These are phyloP conservation scores for Neurospora terricola DNA, from an alignment of 495 filamentous ascomycete species.

Conservation along the genomic window DNA sequence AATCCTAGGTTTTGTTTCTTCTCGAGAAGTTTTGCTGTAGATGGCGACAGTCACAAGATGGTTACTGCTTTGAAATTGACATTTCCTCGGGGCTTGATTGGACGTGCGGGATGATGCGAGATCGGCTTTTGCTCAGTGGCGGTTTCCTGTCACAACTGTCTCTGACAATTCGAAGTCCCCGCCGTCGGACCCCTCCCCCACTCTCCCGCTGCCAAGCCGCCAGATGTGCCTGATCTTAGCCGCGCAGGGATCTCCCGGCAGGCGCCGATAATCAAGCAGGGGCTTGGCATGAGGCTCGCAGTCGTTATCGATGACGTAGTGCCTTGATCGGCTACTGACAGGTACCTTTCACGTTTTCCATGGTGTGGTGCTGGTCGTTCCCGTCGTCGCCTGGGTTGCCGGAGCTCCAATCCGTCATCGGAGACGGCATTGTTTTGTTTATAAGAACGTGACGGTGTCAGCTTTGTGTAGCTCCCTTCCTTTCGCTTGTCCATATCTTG, in stretches of 20 bases:
- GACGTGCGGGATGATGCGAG: constrained; percentile 16
- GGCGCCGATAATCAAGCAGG: neutral
- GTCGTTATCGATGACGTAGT: neutral
- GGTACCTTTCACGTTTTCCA: neutral
- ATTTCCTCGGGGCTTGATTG: neutral
- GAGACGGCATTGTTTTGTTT: neutral
- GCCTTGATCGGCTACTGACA: neutral
- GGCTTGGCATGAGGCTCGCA: neutral
- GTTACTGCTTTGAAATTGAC: constrained; percentile 29
- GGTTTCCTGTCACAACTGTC: neutral
- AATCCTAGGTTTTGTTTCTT: constrained; percentile 6
- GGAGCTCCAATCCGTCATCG: neutral
- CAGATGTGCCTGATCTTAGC: neutral
- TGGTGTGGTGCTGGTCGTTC: neutral
- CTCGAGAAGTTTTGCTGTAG: neutral
- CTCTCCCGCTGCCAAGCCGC: neutral
- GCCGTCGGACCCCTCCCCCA: neutral
- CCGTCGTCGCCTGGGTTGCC: neutral
- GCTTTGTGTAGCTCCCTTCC: neutral
- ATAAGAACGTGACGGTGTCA: neutral
- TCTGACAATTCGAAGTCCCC: neutral
- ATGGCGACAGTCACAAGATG: neutral
- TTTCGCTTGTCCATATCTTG: neutral
- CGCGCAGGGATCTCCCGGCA: neutral
- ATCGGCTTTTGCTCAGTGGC: constrained; percentile 17